Evolutionary conservation across 495 filamentous ascomycete genomes (phyloP).

Genomic region (Lasiosphaeria hispida): DNA sequence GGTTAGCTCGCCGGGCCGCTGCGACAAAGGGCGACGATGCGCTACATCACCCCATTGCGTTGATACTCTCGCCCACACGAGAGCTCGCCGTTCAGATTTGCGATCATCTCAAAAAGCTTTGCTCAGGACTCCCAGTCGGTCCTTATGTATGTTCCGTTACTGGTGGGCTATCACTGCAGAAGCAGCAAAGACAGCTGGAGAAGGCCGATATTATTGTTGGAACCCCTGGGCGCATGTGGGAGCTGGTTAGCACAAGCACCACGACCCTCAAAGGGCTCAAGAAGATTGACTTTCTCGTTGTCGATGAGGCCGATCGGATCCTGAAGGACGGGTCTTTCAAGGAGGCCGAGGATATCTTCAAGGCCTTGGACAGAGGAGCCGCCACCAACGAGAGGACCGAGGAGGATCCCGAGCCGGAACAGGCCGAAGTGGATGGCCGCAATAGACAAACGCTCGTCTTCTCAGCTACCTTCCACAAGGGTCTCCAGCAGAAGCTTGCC

Average conservation of each 20-base stretch:
- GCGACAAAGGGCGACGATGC: slow-evolving; percentile 40
- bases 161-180: slow-evolving; percentile 86
- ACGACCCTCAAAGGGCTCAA: slow-evolving; percentile 60
- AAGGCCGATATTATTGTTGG: slow-evolving; percentile 85
- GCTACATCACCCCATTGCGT: slow-evolving; percentile 56
- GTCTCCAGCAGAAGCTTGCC: slow-evolving; percentile 82
- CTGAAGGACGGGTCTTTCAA: slow-evolving; percentile 93
- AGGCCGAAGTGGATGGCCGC: slow-evolving; percentile 1
- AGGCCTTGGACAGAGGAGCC: slow-evolving; percentile 59
- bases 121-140: slow-evolving; percentile 56
- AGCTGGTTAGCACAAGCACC: slow-evolving; percentile 68
- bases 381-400: slow-evolving; percentile 22
- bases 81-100: slow-evolving; percentile 90
- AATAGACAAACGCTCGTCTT: slow-evolving; percentile 90
- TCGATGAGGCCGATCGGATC: slow-evolving; percentile 93
- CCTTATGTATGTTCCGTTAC: slow-evolving; percentile 77
- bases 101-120: slow-evolving; percentile 74
- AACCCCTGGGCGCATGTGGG: slow-evolving; percentile 92
- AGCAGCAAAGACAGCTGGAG: slow-evolving; percentile 77
- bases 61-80: slow-evolving; percentile 89
- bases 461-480: slow-evolving; percentile 91
- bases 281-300: slow-evolving; percentile 73
- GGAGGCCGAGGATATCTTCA: slow-evolving; percentile 82
- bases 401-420: slow-evolving; percentile 27
- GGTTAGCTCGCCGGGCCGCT: slow-evolving; percentile 41